These are phyloP conservation scores for Diaporthe australafricana DNA, from an alignment of 2,329 filamentous ascomycete genomes.

Conservation along the genomic window DNA sequence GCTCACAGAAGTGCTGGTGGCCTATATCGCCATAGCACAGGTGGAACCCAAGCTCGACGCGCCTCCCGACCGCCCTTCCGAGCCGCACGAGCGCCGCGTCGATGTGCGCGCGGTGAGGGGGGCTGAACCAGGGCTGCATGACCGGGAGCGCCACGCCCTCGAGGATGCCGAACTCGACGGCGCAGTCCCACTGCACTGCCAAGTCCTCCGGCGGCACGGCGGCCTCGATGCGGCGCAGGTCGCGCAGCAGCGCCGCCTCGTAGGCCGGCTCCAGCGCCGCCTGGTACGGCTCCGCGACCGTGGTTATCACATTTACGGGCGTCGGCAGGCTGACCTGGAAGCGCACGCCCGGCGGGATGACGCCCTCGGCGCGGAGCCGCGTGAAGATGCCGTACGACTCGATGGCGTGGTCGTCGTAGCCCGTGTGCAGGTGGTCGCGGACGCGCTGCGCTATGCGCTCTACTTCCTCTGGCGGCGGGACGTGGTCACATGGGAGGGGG, in stretches of 20 bases:
- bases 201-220: constrained; percentile 9
- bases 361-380: constrained; percentile 9
- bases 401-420: constrained; percentile 11
- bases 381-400: constrained; percentile 8
- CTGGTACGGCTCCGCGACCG: background rate
- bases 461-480: background rate
- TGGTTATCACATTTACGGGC: background rate
- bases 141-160: background rate
- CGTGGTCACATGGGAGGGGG: background rate
- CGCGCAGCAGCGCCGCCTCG: constrained; percentile 1
- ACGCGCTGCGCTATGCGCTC: background rate
- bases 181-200: constrained; percentile 19
- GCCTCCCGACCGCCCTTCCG: background rate
- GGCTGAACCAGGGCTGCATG: background rate
- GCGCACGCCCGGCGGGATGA: background rate
- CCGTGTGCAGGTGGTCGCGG: background rate
- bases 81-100: constrained; percentile 4
- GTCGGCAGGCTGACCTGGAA: constrained; percentile 26
- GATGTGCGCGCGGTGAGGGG: background rate
- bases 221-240: constrained; percentile 15
- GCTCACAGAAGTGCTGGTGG: constrained; percentile 16
- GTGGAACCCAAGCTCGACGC: background rate
- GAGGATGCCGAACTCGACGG: constrained; percentile 1
- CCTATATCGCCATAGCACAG: constrained; percentile 7
- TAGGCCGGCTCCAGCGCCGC: constrained; percentile 6